Evolutionary conservation across 2,329 filamentous ascomycete species (phyloP).

Genomic region (Ophiostoma ulmi): DNA sequence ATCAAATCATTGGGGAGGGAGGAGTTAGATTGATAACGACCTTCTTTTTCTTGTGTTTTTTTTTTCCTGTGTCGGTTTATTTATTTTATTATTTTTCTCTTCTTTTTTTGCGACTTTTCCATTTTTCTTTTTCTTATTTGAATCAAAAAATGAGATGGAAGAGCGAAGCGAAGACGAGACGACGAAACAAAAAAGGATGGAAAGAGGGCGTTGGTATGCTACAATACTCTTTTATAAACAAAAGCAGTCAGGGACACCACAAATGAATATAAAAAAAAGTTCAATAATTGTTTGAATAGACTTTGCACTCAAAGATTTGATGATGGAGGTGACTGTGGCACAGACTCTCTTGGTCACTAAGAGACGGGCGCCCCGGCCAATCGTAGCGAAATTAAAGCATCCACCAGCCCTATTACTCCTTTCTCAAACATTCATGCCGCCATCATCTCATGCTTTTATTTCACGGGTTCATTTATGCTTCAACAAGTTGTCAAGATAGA

Average conservation of each 20-base stretch:
- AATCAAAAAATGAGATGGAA: not conserved
- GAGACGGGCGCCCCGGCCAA: conserved; percentile 1
- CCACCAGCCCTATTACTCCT: not conserved
- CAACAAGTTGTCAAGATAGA: not conserved
- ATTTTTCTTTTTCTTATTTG: not conserved
- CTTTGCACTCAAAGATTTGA: not conserved
- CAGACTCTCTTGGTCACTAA: not conserved
- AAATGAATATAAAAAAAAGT: conserved; percentile 22
- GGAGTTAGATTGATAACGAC: conserved; percentile 4
- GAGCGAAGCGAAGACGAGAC: not conserved
- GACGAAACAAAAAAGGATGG: conserved; percentile 19
- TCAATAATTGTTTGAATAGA: conserved; percentile 3
- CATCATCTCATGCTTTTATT: not conserved
- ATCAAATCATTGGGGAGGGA: conserved; percentile 1
- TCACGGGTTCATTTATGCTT: not conserved
- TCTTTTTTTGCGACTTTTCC: conserved; percentile 11
- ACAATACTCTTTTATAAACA: conserved; percentile 22
- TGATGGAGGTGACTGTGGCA: no score
- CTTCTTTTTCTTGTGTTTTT: conserved; percentile 18
- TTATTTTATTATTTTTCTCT: conserved; percentile 21
- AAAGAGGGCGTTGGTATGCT: conserved; percentile 25
- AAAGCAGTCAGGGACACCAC: conserved; percentile 25
- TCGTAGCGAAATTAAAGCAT: conserved; percentile 10
- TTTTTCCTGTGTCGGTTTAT: conserved; percentile 22
- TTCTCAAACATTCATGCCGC: not conserved